Base-by-base conservation (phyloP, 2,329 filamentous ascomycete genomes). In the Elsinoe perseae region DNA sequence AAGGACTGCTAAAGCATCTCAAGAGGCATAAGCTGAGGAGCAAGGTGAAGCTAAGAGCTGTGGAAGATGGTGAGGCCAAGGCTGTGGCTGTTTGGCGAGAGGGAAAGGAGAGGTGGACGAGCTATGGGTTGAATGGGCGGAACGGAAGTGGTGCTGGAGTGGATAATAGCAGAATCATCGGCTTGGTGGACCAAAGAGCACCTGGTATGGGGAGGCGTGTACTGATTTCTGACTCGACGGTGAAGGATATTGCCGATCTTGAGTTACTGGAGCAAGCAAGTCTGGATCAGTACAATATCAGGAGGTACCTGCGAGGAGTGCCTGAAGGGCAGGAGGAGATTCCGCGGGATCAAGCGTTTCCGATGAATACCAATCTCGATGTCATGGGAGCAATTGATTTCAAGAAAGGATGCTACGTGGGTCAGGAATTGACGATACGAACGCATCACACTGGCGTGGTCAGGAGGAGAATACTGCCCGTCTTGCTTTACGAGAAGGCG, bases 371-470 rank as follows among this genome's bases (percentile, higher is more conserved):
- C 67, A 96, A 96, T 69, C 80, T 97, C 68, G 93, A 98, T 71
- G 74, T 88, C 58, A 88, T 88, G 79, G 80, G 81, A 48, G 93
- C 83, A 23, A 85, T 98, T 62, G 89, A 96, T 72, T 98, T 93
- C 74, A 83, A 83, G 67, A 98, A 98, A 74, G 93, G 93, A 6
- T 98, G 93, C 73, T 98, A 98, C 70, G 83, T 97, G 6, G 93
- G 93, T 0, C 93, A 98, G 72, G 93, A 98, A 71, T 79, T 98
- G 61, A 97, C 93, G 1, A 95, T 97, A 62, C 85, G 93, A 40
- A 98, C 93, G 1, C 86, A 91, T 69, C 93, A 98, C 72, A 91
- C 87, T 10, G 93, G 93, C 20, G 89, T 98, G 14, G 89, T 98
- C 38, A 80, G 93, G 59, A 95, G 96, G 77, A 80, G 93, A 50